Evolutionary conservation across 441 rosid species (phyloP).

Genomic region (Melastoma candidum): DNA sequence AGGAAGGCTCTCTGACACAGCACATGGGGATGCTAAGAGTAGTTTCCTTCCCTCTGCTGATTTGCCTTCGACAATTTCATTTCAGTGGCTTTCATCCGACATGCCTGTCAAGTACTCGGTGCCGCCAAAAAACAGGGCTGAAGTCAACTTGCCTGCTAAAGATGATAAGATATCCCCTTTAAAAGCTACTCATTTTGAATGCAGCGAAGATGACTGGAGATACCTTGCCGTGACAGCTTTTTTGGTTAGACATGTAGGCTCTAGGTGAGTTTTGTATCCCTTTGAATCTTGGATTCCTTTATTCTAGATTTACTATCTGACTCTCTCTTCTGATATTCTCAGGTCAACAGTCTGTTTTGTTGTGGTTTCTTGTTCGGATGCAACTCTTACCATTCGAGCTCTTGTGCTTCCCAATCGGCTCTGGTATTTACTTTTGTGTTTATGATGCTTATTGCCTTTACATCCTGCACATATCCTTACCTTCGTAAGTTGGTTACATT

Average conservation of each 20-base stretch:
- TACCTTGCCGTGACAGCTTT: constrained; percentile 88
- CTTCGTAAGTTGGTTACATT: constrained; percentile 3
- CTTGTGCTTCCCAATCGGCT: constrained; percentile 75
- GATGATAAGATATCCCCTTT: constrained; percentile 20
- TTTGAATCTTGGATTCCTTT: neutral
- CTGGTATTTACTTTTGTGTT: constrained; percentile 41
- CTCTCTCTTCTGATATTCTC: constrained; percentile 25
- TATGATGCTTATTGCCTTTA: neutral
- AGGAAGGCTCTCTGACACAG: constrained; percentile 15
- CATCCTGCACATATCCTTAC: neutral
- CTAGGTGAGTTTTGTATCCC: constrained; percentile 39
- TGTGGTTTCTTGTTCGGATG: constrained; percentile 89
- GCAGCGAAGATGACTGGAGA: constrained; percentile 89
- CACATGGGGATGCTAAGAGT: constrained; percentile 15
- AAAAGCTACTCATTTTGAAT: constrained; percentile 28
- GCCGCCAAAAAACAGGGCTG: constrained; percentile 25
- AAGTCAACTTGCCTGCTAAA: constrained; percentile 14
- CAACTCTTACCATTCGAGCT: constrained; percentile 74
- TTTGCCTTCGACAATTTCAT: constrained; percentile 51
- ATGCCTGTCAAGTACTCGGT: constrained; percentile 63
- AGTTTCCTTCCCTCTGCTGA: constrained; percentile 17
- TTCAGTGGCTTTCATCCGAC: constrained; percentile 95
- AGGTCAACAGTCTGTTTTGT: constrained; percentile 85
- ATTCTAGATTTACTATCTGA: constrained; percentile 4
- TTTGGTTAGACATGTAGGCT: constrained; percentile 63